Evolutionary conservation across 768 basidiomycete genomes (phyloP).

Genomic region (Pisolithus albus): DNA sequence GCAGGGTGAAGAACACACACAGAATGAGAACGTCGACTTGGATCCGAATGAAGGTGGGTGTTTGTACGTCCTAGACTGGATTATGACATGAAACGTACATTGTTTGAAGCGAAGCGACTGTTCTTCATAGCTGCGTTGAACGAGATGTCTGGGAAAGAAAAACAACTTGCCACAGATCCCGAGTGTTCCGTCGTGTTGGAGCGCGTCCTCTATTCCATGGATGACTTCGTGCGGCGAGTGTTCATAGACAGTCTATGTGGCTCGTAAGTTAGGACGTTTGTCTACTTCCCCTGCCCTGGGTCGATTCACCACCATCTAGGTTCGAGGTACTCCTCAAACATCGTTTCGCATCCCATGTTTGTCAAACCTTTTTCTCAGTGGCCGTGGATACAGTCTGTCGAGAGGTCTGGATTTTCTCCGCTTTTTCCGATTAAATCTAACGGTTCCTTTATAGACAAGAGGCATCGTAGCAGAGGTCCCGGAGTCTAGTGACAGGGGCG

Average conservation of each 20-base stretch:
- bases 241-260: constrained; percentile 83
- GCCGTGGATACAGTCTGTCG: constrained; percentile 56
- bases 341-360: constrained; percentile 93
- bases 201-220: constrained; percentile 87
- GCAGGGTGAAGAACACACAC: constrained; percentile 46
- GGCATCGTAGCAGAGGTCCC: constrained; percentile 47
- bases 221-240: constrained; percentile 90
- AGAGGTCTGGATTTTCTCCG: constrained; percentile 42
- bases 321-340: constrained; percentile 64
- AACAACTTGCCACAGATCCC: constrained; percentile 85
- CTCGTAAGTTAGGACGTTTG: constrained; percentile 54
- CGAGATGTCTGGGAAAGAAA: constrained; percentile 85
- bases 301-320: constrained; percentile 28
- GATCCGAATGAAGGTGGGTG: constrained; percentile 68
- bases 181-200: constrained; percentile 90
- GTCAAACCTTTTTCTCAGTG: constrained; percentile 79
- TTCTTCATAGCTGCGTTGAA: constrained; percentile 78
- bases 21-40: constrained; percentile 40
- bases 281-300: constrained; percentile 1
- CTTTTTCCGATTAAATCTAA: background rate
- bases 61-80: background rate
- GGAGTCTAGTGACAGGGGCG: constrained; percentile 48
- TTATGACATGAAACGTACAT: background rate
- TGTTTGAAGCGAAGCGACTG: constrained; percentile 54
- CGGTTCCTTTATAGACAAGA: constrained; percentile 34